phyloP scores from a whole-genome alignment of 805 yeast genomes.

The Wickerhamiella allomyrinae region DNA sequence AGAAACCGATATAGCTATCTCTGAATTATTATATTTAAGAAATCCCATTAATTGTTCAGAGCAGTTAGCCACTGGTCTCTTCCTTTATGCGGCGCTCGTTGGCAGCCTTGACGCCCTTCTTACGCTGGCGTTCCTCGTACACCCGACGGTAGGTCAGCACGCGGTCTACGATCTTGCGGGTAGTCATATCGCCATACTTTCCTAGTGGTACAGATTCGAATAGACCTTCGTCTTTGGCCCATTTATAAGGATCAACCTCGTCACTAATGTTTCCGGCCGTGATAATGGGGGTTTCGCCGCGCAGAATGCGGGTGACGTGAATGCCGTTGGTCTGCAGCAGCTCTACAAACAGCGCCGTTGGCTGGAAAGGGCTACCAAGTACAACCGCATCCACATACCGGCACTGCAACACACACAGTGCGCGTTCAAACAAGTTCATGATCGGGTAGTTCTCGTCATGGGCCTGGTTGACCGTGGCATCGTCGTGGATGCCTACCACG shows the following conservation, averaged over 20 bases:
- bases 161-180: constrained; percentile 58
- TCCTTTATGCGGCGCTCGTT: constrained; percentile 25
- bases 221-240: constrained; percentile 24
- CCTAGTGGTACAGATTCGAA: constrained; percentile 37
- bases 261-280: constrained; percentile 22
- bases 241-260: constrained; percentile 27
- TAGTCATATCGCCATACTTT: constrained; percentile 48
- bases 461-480: constrained; percentile 36
- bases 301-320: constrained; percentile 32
- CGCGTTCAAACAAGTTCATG: constrained; percentile 77
- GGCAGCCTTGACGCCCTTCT: constrained; percentile 70
- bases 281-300: constrained; percentile 42
- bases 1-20: too few relatives aligned
- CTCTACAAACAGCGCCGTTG: constrained; percentile 32
- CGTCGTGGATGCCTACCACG: constrained; percentile 56
- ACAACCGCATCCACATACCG: constrained; percentile 67
- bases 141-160: constrained; percentile 52
- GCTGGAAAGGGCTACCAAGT: constrained; percentile 45
- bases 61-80: too few relatives aligned
- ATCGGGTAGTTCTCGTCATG: constrained; percentile 61
- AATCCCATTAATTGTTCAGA: too few relatives aligned
- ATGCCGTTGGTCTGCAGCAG: constrained; percentile 24
- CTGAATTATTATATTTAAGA: too few relatives aligned
- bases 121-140: constrained; percentile 75
- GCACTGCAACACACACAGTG: constrained; percentile 80